These are phyloP conservation scores for Ophiostoma piceae DNA, from an alignment of 2,329 filamentous ascomycete genomes.

Conservation along the genomic window DNA sequence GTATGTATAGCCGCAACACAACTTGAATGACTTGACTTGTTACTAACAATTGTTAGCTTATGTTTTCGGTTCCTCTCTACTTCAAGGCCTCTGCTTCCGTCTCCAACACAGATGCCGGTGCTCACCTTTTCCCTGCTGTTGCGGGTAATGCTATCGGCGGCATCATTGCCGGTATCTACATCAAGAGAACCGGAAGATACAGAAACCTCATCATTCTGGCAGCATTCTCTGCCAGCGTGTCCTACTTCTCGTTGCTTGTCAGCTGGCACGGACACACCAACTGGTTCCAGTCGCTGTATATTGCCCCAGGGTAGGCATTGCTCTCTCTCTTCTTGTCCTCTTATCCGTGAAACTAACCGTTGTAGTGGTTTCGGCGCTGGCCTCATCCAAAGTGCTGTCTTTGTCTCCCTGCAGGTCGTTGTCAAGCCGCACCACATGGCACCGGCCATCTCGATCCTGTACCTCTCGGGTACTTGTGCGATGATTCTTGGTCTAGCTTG, in stretches of 20 bases:
- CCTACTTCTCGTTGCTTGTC: conserved; percentile 50
- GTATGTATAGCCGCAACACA: conserved; percentile 32
- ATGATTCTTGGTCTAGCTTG: conserved; percentile 38
- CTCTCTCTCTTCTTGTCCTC: background rate
- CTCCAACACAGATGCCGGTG: conserved; percentile 53
- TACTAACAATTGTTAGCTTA: conserved; percentile 38
- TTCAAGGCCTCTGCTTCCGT: conserved; percentile 59
- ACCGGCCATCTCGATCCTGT: conserved; percentile 40
- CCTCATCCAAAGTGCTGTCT: conserved; percentile 39
- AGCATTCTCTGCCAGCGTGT: conserved; percentile 44
- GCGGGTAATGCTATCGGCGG: conserved; percentile 61
- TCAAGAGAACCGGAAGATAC: conserved; percentile 56
- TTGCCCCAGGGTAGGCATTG: conserved; percentile 45
- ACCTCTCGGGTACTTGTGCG: conserved; percentile 37
- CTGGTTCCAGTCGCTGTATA: conserved; percentile 52
- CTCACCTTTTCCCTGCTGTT: conserved; percentile 62
- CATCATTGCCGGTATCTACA: conserved; percentile 53
- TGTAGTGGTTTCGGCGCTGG: conserved; percentile 40
- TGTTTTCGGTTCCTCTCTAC: conserved; percentile 64
- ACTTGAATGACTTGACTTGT: background rate
- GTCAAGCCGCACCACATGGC: conserved; percentile 38
- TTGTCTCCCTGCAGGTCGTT: conserved; percentile 41
- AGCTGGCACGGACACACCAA: conserved; percentile 57
- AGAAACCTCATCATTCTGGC: conserved; percentile 50
- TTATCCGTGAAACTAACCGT: background rate